A percentile compares a stretch with the other conserved stretches of the same genome.
These are phyloP conservation scores for Henckelia pumila DNA, from an alignment of 257 asterid species.

Conservation along the genomic window DNA sequence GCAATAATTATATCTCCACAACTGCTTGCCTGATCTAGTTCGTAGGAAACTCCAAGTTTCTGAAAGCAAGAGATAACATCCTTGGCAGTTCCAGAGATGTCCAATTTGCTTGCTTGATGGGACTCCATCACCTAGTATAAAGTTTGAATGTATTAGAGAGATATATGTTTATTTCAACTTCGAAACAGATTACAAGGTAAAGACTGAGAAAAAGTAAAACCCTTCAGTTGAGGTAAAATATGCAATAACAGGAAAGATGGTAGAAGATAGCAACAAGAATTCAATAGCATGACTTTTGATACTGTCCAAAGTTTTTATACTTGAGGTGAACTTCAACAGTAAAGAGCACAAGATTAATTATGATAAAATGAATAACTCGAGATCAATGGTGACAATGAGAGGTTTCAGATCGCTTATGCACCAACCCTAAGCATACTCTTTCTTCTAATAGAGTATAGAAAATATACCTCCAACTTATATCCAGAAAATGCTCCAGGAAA, in stretches of 20 bases:
- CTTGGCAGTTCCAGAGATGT: slow-evolving; percentile 92
- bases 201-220: slow-evolving; percentile 5
- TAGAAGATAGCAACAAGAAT: neutral
- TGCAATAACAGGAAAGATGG: neutral
- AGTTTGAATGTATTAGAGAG: slow-evolving; percentile 7
- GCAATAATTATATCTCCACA: neutral
- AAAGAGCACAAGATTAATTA: neutral
- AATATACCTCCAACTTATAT: slow-evolving; percentile 65
- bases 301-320: neutral
- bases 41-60: slow-evolving; percentile 79
- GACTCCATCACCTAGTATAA: slow-evolving; percentile 80
- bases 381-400: neutral
- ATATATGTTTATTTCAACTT: neutral
- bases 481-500: slow-evolving; percentile 99
- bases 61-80: slow-evolving; percentile 91
- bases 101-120: slow-evolving; percentile 92
- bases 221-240: neutral
- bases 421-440: neutral
- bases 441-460: slow-evolving; percentile 5
- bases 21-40: slow-evolving; percentile 57
- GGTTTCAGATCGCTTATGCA: neutral
- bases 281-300: slow-evolving; percentile 9
- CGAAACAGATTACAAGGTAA: slow-evolving; percentile 18
- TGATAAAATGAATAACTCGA: neutral
- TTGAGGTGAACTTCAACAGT: neutral